Conservation (phyloP, 2,329 filamentous ascomycete species). For the Zymoseptoria brevis region DNA sequence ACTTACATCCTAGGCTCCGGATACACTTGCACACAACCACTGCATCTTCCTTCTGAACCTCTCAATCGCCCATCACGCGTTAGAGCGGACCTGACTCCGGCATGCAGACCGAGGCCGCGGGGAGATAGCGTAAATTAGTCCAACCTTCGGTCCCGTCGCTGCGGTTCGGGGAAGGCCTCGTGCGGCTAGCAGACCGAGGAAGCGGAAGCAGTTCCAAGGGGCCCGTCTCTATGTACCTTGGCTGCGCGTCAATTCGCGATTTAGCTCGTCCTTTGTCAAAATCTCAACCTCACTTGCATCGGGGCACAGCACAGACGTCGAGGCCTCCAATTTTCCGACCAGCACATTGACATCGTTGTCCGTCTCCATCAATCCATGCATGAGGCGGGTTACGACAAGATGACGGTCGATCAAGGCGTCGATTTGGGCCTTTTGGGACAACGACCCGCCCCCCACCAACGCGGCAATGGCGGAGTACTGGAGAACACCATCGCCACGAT, state of each 20-base stretch:
- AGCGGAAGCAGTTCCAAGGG: background rate
- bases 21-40: background rate
- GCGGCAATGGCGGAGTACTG: background rate
- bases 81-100: background rate
- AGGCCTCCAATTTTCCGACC: background rate
- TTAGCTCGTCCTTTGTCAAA: background rate
- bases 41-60: background rate
- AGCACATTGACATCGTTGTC: background rate
- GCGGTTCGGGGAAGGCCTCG: background rate
- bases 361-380: background rate
- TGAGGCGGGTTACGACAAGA: background rate
- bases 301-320: background rate
- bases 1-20: background rate
- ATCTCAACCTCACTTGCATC: background rate
- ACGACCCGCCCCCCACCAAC: background rate
- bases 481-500: background rate
- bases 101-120: too few species aligned
- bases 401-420: background rate
- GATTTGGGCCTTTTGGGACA: background rate
- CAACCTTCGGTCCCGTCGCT: background rate
- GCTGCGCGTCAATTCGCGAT: background rate
- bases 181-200: background rate
- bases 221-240: background rate
- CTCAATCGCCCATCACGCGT: background rate
- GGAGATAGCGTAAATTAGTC: too few species aligned